A percentile compares a stretch with the other conserved stretches of the same genome.
phyloP scores from a whole-genome alignment of 495 filamentous ascomycete species.

The Aspergillus haitiensis region DNA sequence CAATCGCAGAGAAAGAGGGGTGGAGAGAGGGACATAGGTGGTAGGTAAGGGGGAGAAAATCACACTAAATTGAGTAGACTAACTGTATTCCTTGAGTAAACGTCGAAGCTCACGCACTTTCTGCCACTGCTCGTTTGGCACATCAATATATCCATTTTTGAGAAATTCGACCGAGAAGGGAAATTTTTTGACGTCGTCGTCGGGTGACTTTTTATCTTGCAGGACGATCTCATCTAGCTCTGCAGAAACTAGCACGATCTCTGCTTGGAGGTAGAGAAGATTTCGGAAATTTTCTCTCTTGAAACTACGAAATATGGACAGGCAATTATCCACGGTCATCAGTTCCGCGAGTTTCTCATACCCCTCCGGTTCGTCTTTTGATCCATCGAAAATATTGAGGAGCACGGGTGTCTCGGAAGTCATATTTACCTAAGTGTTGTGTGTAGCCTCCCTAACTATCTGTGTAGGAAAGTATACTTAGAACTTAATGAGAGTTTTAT shows the following conservation, averaged over 20 bases:
- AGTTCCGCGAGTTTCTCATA: slow-evolving; percentile 10
- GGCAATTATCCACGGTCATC: slow-evolving; percentile 12
- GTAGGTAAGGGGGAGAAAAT: not conserved
- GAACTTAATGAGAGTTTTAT: no score
- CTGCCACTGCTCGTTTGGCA: slow-evolving; percentile 1
- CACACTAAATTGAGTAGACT: not conserved
- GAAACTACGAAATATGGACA: slow-evolving; percentile 11
- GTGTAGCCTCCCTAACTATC: no score
- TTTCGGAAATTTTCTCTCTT: slow-evolving; percentile 6
- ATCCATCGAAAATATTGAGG: not conserved
- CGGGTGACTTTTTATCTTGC: not conserved
- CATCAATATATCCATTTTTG: not conserved
- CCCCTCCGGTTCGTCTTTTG: slow-evolving; percentile 1
- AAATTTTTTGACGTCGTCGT: not conserved
- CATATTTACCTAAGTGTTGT: not conserved
- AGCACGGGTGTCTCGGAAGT: not conserved
- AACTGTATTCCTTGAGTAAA: slow-evolving; percentile 15
- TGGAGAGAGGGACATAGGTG: not conserved
- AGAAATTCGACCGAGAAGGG: not conserved
- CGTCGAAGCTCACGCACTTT: slow-evolving; percentile 2
- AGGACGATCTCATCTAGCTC: not conserved
- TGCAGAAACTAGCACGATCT: slow-evolving; percentile 1
- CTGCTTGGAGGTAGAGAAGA: slow-evolving; percentile 10
- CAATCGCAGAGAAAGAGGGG: not conserved
- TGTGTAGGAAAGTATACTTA: no score